A percentile compares a stretch with the other conserved stretches of the same genome.
Conservation (phyloP, 495 filamentous ascomycete species). For the Aspergillus incahuasiensis region DNA sequence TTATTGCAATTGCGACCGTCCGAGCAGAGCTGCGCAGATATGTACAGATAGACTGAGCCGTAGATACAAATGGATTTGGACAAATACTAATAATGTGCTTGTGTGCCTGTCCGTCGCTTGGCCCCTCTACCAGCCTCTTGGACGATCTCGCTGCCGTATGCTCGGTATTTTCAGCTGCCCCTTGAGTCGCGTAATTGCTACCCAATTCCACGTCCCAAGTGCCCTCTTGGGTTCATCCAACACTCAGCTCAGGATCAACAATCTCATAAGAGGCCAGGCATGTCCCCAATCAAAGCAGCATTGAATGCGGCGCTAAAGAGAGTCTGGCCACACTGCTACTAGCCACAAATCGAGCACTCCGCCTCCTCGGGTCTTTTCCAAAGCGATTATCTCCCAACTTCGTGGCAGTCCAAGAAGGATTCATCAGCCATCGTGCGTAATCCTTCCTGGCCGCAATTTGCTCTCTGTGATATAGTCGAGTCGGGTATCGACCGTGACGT, state of each 20-base stretch:
- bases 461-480: not conserved
- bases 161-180: conserved; percentile 11
- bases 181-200: conserved; percentile 7
- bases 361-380: not conserved
- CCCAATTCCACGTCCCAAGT: not conserved
- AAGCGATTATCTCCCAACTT: not conserved
- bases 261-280: not conserved
- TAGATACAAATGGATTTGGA: not conserved
- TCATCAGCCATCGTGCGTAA: not conserved
- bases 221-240: not conserved
- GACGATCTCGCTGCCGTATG: conserved; percentile 9
- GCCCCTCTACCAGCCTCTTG: conserved; percentile 11
- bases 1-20: not conserved
- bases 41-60: not conserved
- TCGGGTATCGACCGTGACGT: conserved; percentile 9
- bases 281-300: not conserved
- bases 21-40: not conserved
- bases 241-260: not conserved
- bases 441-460: not conserved
- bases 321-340: not conserved
- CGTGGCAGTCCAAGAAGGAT: not conserved
- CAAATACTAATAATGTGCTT: too few relatives aligned
- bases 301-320: not conserved
- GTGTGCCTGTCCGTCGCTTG: conserved; percentile 10
- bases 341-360: not conserved